Base-by-base conservation (phyloP, 257 asterid genomes). In the Primulina huaijiensis region DNA sequence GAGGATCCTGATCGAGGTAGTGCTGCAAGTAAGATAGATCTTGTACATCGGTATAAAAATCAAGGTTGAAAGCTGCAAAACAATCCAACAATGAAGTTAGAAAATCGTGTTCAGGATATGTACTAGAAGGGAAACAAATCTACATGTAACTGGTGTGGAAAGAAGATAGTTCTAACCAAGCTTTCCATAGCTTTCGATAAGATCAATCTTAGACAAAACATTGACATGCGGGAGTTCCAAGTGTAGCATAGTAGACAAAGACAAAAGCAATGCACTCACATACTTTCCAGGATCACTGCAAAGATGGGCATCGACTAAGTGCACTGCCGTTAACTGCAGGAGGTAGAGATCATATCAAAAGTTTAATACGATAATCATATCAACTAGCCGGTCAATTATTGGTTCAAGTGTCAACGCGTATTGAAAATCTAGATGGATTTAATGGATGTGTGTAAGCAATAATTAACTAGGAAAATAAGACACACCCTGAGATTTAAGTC, bases 221-320 rank as follows among this genome's bases (percentile, higher is more conserved):
- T 94, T 94, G 80, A 94, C 79, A 81, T 94, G 99, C 64, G 99
- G 97, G 74, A 91, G 95, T 81, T 94, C 97, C 89, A 94, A 50
- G 82, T 91, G 97, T 57, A 94, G 82, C 99, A 94, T 91, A 65
- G 97, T 94, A 53, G 99, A 90, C 72, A 94, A 73, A 0, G 97
- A 87, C 63, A 94, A 95, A 64, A 88, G 89, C 89, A 89, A 76
- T 3, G 97, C 97, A 77, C 99, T 94, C 71, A 91, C 82, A 75
- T 89, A 94, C 79, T 94, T 91, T 73, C 97, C 99, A 37, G 97
- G 99, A 82, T 94, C 97, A 57, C 97, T 88, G 64, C 99, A 94
- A 62, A 94, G 95, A 84, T 91, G 97, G 67, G 99, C 91, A 84
- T 94, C 99, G 57, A 94, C 90, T 68, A 94, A 85, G 78, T 94